A percentile compares a stretch with the other conserved stretches of the same genome.
phyloP scores from a whole-genome alignment of 768 basidiomycete species.

The Exsudoporus frostii region DNA sequence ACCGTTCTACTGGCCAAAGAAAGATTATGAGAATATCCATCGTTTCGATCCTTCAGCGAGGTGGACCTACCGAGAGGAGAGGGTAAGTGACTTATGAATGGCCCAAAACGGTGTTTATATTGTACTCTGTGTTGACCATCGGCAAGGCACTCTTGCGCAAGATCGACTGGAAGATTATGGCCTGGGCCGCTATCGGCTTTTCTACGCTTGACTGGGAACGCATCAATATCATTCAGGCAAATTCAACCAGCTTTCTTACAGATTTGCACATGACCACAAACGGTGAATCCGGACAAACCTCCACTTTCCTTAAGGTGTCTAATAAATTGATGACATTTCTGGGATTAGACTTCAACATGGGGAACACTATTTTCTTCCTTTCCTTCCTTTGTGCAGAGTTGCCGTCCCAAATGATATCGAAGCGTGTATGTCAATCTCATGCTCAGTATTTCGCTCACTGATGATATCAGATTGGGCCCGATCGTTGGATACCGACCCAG shows the following conservation, averaged over 20 bases:
- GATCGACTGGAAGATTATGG: slow-evolving; percentile 61
- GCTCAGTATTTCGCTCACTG: neutral
- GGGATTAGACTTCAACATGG: slow-evolving; percentile 49
- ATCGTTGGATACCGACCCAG: slow-evolving; percentile 61
- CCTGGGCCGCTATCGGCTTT: slow-evolving; percentile 54
- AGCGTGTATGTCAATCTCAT: slow-evolving; percentile 38
- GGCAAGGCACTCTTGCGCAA: slow-evolving; percentile 47
- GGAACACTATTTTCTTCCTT: slow-evolving; percentile 52
- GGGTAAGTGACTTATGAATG: slow-evolving; percentile 22
- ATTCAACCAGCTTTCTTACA: slow-evolving; percentile 54
- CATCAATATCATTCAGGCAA: slow-evolving; percentile 54
- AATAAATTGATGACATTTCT: neutral
- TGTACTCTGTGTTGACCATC: neutral
- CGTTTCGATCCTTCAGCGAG: too few species aligned
- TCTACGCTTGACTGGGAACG: slow-evolving; percentile 55
- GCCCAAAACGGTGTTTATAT: too few species aligned
- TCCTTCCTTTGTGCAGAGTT: slow-evolving; percentile 55
- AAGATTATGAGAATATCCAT: too few species aligned
- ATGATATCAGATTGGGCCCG: slow-evolving; percentile 49
- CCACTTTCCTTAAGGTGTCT: neutral
- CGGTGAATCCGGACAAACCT: slow-evolving; percentile 24
- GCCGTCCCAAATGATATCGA: slow-evolving; percentile 61
- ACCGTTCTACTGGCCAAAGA: too few species aligned
- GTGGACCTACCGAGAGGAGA: too few species aligned
- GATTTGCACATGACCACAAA: slow-evolving; percentile 54